phyloP scores from a whole-genome alignment of 805 yeast species.

The Starmerella geochares region DNA sequence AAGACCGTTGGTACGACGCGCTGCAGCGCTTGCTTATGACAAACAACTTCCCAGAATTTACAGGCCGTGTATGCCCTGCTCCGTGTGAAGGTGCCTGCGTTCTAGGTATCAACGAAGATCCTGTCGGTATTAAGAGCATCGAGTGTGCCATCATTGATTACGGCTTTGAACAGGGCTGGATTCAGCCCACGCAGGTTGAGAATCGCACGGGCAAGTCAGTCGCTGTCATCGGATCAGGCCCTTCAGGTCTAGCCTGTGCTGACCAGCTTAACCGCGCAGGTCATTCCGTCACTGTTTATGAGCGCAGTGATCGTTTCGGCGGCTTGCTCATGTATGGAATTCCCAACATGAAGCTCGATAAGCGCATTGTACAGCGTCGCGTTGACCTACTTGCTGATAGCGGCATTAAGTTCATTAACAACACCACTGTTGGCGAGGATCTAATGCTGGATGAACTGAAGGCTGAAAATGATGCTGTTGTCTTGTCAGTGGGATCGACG shows the following conservation, averaged over 20 bases:
- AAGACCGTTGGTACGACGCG: slow-evolving; percentile 91
- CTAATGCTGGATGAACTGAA: slow-evolving; percentile 60
- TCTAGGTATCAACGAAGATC: slow-evolving; percentile 83
- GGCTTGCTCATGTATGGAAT: slow-evolving; percentile 98
- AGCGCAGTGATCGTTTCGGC: slow-evolving; percentile 91
- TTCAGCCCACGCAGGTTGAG: slow-evolving; percentile 69
- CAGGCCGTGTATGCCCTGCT: slow-evolving; percentile 97
- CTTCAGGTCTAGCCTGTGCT: slow-evolving; percentile 93
- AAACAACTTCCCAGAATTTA: slow-evolving; percentile 96
- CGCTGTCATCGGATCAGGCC: slow-evolving; percentile 93
- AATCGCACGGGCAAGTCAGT: slow-evolving; percentile 73
- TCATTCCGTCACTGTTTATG: slow-evolving; percentile 81
- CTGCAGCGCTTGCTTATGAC: slow-evolving; percentile 86
- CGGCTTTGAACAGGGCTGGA: slow-evolving; percentile 96
- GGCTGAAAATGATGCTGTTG: slow-evolving; percentile 63
- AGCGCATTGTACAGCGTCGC: slow-evolving; percentile 85
- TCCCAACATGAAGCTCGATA: slow-evolving; percentile 97
- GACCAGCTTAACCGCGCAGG: slow-evolving; percentile 97
- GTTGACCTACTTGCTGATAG: slow-evolving; percentile 81
- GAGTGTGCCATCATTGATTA: slow-evolving; percentile 94
- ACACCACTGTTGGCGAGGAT: slow-evolving; percentile 77
- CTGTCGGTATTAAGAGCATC: slow-evolving; percentile 92
- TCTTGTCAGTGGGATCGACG: slow-evolving; percentile 88
- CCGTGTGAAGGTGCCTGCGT: slow-evolving; percentile 98
- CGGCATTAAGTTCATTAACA: slow-evolving; percentile 70